Percentiles rank a stretch among this genome's conserved stretches.
Evolutionary conservation across 441 rosid species (phyloP).

Genomic region (Corymbia citriodora): DNA sequence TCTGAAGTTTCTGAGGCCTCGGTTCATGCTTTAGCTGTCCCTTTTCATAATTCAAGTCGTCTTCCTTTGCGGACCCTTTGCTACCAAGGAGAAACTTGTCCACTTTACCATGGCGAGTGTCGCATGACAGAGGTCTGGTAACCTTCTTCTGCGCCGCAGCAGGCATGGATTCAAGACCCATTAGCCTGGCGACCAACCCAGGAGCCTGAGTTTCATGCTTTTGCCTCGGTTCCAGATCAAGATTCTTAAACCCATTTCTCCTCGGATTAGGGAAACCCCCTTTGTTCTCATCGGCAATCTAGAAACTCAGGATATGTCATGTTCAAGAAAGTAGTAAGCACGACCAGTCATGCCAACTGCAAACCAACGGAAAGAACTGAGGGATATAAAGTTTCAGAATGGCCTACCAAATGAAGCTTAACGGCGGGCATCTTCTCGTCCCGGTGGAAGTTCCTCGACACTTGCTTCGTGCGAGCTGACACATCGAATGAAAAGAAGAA

Average conservation of each 20-base stretch:
- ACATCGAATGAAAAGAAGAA: background rate
- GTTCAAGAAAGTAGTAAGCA: background rate
- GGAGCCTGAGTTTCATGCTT: slow-evolving; percentile 67
- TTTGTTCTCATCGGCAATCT: slow-evolving; percentile 81
- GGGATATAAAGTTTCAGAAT: background rate
- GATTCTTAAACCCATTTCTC: slow-evolving; percentile 25
- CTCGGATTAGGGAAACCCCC: slow-evolving; percentile 52
- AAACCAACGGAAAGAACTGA: background rate
- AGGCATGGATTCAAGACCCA: slow-evolving; percentile 97
- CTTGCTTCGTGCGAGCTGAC: slow-evolving; percentile 50
- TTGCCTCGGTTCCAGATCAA: slow-evolving; percentile 26
- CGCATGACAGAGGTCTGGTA: slow-evolving; percentile 28
- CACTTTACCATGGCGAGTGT: slow-evolving; percentile 14
- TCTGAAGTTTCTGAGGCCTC: slow-evolving; percentile 87
- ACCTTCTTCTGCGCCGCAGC: slow-evolving; percentile 47
- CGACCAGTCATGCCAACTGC: background rate
- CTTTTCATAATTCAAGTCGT: slow-evolving; percentile 19
- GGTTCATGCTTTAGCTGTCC: slow-evolving; percentile 31
- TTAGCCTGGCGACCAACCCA: slow-evolving; percentile 79
- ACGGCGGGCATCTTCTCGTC: slow-evolving; percentile 84
- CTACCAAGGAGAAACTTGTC: slow-evolving; percentile 8
- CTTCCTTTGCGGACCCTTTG: slow-evolving; percentile 14
- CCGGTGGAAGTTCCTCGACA: slow-evolving; percentile 53
- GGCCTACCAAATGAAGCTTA: slow-evolving; percentile 52
- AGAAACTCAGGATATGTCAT: slow-evolving; percentile 4